A percentile compares a stretch with the other conserved stretches of the same genome.
Evolutionary conservation across 106 monocot genomes (phyloP).

Genomic region (Alisma plantagoaquatica): DNA sequence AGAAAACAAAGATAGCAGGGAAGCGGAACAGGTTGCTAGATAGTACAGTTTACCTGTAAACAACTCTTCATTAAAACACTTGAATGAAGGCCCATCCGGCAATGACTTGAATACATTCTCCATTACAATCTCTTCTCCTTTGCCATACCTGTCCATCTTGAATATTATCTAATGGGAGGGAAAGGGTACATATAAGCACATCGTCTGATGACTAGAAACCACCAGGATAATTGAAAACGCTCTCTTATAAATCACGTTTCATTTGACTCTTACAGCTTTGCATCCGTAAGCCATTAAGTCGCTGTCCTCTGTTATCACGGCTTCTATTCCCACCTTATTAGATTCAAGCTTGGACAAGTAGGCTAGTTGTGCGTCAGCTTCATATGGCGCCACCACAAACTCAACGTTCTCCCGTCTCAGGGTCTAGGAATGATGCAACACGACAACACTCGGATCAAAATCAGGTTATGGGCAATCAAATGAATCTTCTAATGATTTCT

Average conservation of each 20-base stretch:
- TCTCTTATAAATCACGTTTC: too few relatives aligned
- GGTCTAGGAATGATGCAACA: constrained; percentile 28
- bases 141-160: constrained; percentile 83
- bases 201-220: background rate
- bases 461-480: too few relatives aligned
- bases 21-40: background rate
- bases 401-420: constrained; percentile 57
- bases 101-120: constrained; percentile 37
- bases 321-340: constrained; percentile 65
- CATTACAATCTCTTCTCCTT: constrained; percentile 76
- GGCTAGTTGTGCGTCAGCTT: constrained; percentile 92
- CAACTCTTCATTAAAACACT: constrained; percentile 52
- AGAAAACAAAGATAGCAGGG: background rate
- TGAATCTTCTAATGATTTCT: background rate
- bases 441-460: too few relatives aligned
- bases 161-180: constrained; percentile 51
- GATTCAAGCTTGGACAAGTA: constrained; percentile 51
- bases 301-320: constrained; percentile 92
- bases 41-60: constrained; percentile 43
- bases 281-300: constrained; percentile 88
- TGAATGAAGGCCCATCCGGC: constrained; percentile 43
- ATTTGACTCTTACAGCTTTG: constrained; percentile 41
- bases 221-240: too few relatives aligned
- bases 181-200: background rate
- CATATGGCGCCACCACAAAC: constrained; percentile 89